Conservation (phyloP, 1,284 basidiomycete genomes). For the Coniferiporia weirii region DNA sequence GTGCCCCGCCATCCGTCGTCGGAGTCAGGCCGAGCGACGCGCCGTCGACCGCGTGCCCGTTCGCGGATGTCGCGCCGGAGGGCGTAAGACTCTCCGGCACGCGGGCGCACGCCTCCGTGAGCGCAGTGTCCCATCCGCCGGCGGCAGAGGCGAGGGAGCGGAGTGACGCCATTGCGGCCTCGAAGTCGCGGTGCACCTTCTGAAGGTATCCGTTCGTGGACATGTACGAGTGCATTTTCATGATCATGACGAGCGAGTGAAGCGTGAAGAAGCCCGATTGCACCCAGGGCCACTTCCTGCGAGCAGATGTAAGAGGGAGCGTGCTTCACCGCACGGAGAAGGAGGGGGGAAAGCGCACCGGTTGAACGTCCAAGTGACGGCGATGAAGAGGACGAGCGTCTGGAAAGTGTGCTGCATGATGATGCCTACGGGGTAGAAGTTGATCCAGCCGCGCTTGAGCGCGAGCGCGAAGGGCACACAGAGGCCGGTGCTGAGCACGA, state of each 20-base stretch:
- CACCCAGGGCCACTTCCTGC: slow-evolving; percentile 94
- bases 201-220: slow-evolving; percentile 85
- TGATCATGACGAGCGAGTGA: slow-evolving; percentile 88
- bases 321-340: not conserved
- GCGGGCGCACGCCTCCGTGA: slow-evolving; percentile 41
- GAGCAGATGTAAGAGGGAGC: not conserved
- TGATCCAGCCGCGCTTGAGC: slow-evolving; percentile 71
- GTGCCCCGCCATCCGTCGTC: slow-evolving; percentile 32
- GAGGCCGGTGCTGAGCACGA: slow-evolving; percentile 73
- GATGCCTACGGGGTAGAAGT: slow-evolving; percentile 70
- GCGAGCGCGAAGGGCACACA: slow-evolving; percentile 83
- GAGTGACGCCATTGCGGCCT: slow-evolving; percentile 40
- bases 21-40: slow-evolving; percentile 29
- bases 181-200: slow-evolving; percentile 43
- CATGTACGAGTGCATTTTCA: slow-evolving; percentile 97
- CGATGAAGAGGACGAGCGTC: slow-evolving; percentile 58
- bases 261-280: slow-evolving; percentile 94
- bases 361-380: slow-evolving; percentile 83
- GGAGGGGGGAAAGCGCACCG: slow-evolving; percentile 36
- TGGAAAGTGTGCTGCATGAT: slow-evolving; percentile 78
- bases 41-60: slow-evolving; percentile 26
- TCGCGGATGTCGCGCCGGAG: slow-evolving; percentile 24
- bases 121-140: slow-evolving; percentile 63
- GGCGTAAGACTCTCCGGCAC: slow-evolving; percentile 29
- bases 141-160: slow-evolving; percentile 40